Percentiles rank a stretch among this genome's conserved stretches.
These are phyloP conservation scores for Zanthoxylum bungeanum DNA, from an alignment of 345 rosid genomes.

Conservation along the genomic window DNA sequence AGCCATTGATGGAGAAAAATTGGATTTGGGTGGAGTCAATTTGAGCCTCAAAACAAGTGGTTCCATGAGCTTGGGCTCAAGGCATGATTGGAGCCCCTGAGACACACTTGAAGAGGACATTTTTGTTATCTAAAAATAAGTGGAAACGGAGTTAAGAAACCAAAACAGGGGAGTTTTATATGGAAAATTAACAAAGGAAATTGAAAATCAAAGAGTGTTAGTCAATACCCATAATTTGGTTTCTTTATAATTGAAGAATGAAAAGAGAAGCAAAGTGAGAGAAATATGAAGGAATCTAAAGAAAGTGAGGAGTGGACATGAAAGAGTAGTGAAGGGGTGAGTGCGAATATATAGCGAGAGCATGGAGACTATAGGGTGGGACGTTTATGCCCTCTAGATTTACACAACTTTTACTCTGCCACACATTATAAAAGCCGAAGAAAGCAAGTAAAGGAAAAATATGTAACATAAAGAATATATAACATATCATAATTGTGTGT, in stretches of 20 bases:
- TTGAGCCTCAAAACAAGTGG: constrained; percentile 37
- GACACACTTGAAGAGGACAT: constrained; percentile 40
- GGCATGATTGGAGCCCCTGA: constrained; percentile 53
- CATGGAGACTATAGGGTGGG: no score
- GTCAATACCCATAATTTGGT: background rate
- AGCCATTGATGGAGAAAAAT: background rate
- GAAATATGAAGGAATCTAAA: constrained; percentile 1
- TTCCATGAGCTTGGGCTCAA: constrained; percentile 34
- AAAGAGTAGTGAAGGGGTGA: constrained; percentile 23
- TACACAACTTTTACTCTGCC: constrained; percentile 13
- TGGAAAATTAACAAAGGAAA: no score
- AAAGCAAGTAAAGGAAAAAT: background rate
- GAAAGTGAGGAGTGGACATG: constrained; percentile 16
- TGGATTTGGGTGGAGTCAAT: constrained; percentile 33
- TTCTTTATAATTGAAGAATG: background rate
- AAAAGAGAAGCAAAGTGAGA: background rate
- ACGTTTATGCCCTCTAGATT: constrained; percentile 17
- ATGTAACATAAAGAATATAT: background rate
- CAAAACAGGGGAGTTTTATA: constrained; percentile 23
- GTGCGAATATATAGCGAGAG: constrained; percentile 35
- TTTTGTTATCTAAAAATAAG: constrained; percentile 19
- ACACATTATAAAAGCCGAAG: no score
- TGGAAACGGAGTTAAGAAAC: background rate
- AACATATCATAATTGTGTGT: background rate
- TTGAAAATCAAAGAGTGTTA: background rate